Percentiles rank a stretch among this genome's conserved stretches.
phyloP scores from a whole-genome alignment of 1,284 basidiomycete species.

The Neolentinus lepideus region DNA sequence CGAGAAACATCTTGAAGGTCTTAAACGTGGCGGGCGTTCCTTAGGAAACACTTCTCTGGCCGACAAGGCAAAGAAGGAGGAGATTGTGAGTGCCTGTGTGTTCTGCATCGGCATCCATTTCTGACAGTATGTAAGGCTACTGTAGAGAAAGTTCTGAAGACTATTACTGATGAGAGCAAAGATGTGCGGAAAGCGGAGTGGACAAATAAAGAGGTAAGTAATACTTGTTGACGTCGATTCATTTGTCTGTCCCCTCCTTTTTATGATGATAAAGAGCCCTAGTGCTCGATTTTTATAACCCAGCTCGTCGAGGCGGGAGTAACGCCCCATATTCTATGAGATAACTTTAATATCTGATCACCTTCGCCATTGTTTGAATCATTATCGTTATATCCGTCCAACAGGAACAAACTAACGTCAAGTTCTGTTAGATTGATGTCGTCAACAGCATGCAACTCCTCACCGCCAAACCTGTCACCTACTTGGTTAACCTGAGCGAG shows the following conservation, averaged over 20 bases:
- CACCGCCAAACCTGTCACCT: constrained; percentile 96
- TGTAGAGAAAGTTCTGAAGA: constrained; percentile 81
- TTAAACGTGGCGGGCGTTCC: constrained; percentile 67
- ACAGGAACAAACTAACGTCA: neutral
- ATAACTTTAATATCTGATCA: constrained; percentile 35
- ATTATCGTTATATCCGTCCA: neutral
- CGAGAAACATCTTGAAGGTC: constrained; percentile 81
- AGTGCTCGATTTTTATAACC: constrained; percentile 37
- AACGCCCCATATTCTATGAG: constrained; percentile 56
- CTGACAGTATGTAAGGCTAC: constrained; percentile 49
- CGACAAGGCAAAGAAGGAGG: constrained; percentile 96
- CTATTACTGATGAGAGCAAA: constrained; percentile 76
- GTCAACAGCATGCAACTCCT: constrained; percentile 91
- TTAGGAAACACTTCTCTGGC: constrained; percentile 81
- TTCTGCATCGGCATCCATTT: constrained; percentile 5
- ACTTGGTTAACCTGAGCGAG: constrained; percentile 97
- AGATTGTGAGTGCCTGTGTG: constrained; percentile 58
- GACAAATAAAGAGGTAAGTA: constrained; percentile 93
- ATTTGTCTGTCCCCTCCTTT: neutral
- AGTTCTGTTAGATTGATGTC: constrained; percentile 73
- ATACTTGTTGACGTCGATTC: neutral
- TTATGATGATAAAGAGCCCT: constrained; percentile 27
- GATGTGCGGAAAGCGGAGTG: constrained; percentile 95
- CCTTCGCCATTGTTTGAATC: constrained; percentile 1
- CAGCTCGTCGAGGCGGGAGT: constrained; percentile 47